Evolutionary conservation across 495 filamentous ascomycete genomes (phyloP).

Genomic region (Trichoderma asperelloides): DNA sequence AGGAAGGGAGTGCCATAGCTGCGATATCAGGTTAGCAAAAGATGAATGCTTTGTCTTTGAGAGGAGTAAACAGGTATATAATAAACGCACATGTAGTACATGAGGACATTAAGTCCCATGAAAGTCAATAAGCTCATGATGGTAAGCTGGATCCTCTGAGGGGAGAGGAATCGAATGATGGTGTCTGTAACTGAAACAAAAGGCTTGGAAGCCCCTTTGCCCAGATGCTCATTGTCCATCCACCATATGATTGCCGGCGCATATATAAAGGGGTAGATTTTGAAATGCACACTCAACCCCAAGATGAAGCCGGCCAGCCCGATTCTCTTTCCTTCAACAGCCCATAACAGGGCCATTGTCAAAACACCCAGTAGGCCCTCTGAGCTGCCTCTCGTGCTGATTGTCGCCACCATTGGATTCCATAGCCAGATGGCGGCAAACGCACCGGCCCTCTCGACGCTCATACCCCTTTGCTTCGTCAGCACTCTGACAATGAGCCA

Average conservation of each 20-base stretch:
- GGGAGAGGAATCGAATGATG: constrained; percentile 50
- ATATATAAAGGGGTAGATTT: constrained; percentile 98
- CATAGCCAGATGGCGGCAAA: constrained; percentile 84
- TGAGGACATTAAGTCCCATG: constrained; percentile 55
- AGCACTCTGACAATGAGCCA: constrained; percentile 56
- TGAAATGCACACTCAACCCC: constrained; percentile 86
- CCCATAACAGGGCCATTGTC: constrained; percentile 74
- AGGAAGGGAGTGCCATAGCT: constrained; percentile 70
- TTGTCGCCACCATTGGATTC: constrained; percentile 96
- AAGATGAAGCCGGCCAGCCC: constrained; percentile 65
- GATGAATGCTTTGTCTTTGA: neutral
- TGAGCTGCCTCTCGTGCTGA: constrained; percentile 87
- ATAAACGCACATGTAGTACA: constrained; percentile 60
- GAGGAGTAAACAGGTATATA: neutral
- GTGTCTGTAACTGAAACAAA: constrained; percentile 13
- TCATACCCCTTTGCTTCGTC: constrained; percentile 17
- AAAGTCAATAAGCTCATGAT: constrained; percentile 65
- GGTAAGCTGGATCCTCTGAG: constrained; percentile 49
- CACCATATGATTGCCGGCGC: constrained; percentile 79
- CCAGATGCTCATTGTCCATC: constrained; percentile 53
- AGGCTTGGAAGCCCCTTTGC: neutral
- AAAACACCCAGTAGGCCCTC: constrained; percentile 83
- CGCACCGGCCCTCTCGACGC: constrained; percentile 45
- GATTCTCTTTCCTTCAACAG: constrained; percentile 50
- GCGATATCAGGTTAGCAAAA: neutral